phyloP scores from a whole-genome alignment of 345 rosid genomes.

The Euphorbia lathyris region DNA sequence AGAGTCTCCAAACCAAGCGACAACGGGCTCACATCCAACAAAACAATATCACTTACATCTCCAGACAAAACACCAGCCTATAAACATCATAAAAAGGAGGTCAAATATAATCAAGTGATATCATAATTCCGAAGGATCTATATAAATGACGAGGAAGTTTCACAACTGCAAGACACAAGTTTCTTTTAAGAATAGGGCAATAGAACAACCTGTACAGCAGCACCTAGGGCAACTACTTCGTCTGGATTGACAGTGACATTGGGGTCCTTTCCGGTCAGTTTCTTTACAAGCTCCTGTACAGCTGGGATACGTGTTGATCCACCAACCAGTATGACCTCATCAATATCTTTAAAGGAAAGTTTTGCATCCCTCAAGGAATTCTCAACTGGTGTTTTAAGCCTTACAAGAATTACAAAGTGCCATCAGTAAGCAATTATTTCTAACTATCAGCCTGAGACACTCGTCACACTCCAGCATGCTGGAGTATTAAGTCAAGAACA shows the following conservation, averaged over 20 bases:
- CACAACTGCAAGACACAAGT: neutral
- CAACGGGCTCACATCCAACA: slow-evolving; percentile 81
- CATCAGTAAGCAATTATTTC: neutral
- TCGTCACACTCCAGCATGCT: neutral
- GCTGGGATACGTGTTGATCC: slow-evolving; percentile 99
- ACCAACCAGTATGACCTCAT: slow-evolving; percentile 97
- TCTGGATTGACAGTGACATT: slow-evolving; percentile 97
- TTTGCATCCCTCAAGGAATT: slow-evolving; percentile 86
- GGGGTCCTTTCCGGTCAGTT: slow-evolving; percentile 88
- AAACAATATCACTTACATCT: slow-evolving; percentile 94
- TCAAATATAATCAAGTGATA: neutral
- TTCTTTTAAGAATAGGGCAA: neutral
- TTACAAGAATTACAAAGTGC: slow-evolving; percentile 12
- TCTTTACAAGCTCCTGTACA: slow-evolving; percentile 88
- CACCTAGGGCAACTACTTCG: slow-evolving; percentile 97
- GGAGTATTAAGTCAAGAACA: neutral
- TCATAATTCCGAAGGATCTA: neutral
- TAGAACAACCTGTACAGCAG: slow-evolving; percentile 84
- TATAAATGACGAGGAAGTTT: neutral
- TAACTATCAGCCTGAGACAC: neutral
- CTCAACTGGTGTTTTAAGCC: slow-evolving; percentile 87
- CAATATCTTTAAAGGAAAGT: slow-evolving; percentile 75
- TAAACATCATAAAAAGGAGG: neutral
- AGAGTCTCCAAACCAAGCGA: slow-evolving; percentile 93
- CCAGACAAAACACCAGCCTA: slow-evolving; percentile 97